Conservation (phyloP, 2,329 filamentous ascomycete genomes). For the Penicillium sp. region DNA sequence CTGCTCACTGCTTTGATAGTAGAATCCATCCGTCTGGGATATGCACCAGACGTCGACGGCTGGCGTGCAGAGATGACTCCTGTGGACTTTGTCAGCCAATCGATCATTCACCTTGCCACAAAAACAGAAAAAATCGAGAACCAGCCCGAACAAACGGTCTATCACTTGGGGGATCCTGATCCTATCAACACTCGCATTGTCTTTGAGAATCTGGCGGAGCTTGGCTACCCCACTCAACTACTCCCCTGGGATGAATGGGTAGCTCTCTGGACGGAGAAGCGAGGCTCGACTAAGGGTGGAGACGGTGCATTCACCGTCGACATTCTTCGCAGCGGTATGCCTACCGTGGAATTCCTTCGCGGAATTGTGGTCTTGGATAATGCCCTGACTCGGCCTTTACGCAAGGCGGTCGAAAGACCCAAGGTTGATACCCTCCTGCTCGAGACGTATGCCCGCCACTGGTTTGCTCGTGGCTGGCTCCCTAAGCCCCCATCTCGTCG, state of each 20-base stretch:
- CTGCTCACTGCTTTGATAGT: slow-evolving; percentile 73
- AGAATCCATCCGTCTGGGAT: slow-evolving; percentile 72
- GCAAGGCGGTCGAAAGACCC: slow-evolving; percentile 60
- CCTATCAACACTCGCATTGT: slow-evolving; percentile 67
- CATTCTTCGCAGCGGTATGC: slow-evolving; percentile 79
- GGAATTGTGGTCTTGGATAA: slow-evolving; percentile 74
- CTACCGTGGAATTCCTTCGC: slow-evolving; percentile 68
- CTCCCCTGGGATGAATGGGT: slow-evolving; percentile 75
- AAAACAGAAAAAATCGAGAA: slow-evolving; percentile 41
- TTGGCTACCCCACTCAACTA: slow-evolving; percentile 69
- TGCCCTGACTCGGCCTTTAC: slow-evolving; percentile 62
- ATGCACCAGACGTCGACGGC: slow-evolving; percentile 67
- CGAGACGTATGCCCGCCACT: slow-evolving; percentile 76
- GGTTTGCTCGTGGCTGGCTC: slow-evolving; percentile 78
- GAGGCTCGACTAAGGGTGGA: slow-evolving; percentile 63
- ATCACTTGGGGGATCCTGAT: slow-evolving; percentile 72
- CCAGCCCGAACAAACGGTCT: slow-evolving; percentile 63
- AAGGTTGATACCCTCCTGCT: slow-evolving; percentile 70
- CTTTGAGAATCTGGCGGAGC: slow-evolving; percentile 62
- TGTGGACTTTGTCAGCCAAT: slow-evolving; percentile 75
- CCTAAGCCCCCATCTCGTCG: slow-evolving; percentile 59
- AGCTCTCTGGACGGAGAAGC: slow-evolving; percentile 68
- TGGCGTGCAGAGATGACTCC: slow-evolving; percentile 85
- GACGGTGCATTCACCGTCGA: slow-evolving; percentile 75
- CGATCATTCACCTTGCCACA: slow-evolving; percentile 69